Base-by-base conservation (phyloP, 2,329 filamentous ascomycete genomes). In the Alternaria dauci region DNA sequence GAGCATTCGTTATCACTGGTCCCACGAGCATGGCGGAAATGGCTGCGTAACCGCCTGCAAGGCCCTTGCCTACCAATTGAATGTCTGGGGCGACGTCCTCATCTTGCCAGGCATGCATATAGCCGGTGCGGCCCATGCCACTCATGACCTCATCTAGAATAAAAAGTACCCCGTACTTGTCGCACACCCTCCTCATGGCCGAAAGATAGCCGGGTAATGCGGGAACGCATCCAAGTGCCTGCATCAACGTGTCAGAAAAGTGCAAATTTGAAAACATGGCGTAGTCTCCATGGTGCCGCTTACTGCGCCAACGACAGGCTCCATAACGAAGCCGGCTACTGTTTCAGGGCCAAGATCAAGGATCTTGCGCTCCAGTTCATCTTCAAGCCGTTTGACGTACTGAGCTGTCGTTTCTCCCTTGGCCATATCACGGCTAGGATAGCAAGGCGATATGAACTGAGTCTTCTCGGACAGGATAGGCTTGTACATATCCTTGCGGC, bases 101-200 rank as follows among this genome's bases (percentile, higher is more conserved):
- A 48, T 87, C 81, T 66, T 89, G 82, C 84, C 87, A 91, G 1
- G 87, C 86, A 76, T 91, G 85, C 65, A 89, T 76, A 5, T 80
- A 83, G 0, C 87, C 88, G 0, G 83, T 84, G 1, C 88, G 80
- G 1, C 88, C 88, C 76, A 85, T 85, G 2, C 89, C 89, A 48
- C 86, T 89, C 89, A 93, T 92, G 44, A 93, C 84, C 72, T 94
- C 92, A 70, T 95, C 92, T 0, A 94, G 79, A 46, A 94, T 89
- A n/a, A 95, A 81, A 0, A 95, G 84, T 0, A 89, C 87, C 0
- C 89, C 91, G 70, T 94, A 83, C 61, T 86, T 87, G 53, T 89
- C 84, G 73, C 92, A 95, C 1, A 95, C 81, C 2, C 81, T 79
- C 69, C 86, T 85, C 77, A 94, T 87, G 0, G 89, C 90, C 52